Evolutionary conservation across 257 asterid genomes (phyloP).

Genomic region (Solanum pinnatisectum): DNA sequence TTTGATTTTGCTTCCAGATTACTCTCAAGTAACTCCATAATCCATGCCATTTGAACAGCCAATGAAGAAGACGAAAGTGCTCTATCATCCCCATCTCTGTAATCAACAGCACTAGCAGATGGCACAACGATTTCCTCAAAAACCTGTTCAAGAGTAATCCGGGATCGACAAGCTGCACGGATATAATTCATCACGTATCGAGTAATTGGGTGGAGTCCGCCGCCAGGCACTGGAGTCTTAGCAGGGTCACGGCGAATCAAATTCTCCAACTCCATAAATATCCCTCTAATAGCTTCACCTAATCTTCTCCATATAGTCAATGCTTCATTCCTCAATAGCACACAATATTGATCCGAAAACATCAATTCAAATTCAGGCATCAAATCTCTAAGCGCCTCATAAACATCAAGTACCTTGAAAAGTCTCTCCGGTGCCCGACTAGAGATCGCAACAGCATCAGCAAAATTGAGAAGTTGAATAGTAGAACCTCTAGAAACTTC

Average conservation of each 20-base stretch:
- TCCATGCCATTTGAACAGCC: constrained; percentile 77
- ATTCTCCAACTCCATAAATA: constrained; percentile 93
- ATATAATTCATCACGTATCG: constrained; percentile 94
- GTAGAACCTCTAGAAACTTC: constrained; percentile 89
- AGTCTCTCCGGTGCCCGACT: constrained; percentile 94
- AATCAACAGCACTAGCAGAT: constrained; percentile 30
- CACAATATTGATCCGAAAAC: constrained; percentile 85
- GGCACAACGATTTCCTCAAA: constrained; percentile 44
- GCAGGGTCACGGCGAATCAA: constrained; percentile 88
- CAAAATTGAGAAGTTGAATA: constrained; percentile 77
- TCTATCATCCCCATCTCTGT: constrained; percentile 45
- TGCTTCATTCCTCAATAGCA: constrained; percentile 60
- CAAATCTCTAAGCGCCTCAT: constrained; percentile 76
- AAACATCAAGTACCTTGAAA: constrained; percentile 84
- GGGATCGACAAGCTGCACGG: constrained; percentile 89
- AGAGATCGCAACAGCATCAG: constrained; percentile 82
- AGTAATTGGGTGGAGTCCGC: constrained; percentile 89
- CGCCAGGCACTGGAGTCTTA: constrained; percentile 77
- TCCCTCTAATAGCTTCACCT: constrained; percentile 72
- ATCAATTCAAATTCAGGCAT: constrained; percentile 76
- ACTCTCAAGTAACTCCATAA: constrained; percentile 81
- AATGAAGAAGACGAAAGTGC: constrained; percentile 42
- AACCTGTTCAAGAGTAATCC: constrained; percentile 68
- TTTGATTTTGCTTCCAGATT: constrained; percentile 81
- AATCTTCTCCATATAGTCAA: constrained; percentile 76